Evolutionary conservation across 2,329 filamentous ascomycete genomes (phyloP).

Genomic region (Sarocladium strictum): DNA sequence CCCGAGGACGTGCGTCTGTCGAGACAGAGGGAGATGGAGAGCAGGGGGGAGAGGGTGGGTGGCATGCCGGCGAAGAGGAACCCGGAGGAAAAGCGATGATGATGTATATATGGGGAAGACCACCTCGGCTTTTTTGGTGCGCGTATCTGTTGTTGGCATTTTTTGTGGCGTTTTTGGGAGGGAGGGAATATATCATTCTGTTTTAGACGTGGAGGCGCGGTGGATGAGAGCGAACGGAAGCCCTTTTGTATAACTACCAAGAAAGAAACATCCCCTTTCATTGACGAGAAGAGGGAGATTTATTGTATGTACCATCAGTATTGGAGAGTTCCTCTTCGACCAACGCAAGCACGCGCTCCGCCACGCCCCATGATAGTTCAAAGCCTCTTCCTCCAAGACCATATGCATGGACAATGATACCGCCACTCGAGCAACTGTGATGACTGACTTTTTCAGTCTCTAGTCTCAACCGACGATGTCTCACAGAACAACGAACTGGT

Average conservation of each 20-base stretch:
- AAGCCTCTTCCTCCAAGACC: slow-evolving; percentile 51
- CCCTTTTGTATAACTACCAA: slow-evolving; percentile 7
- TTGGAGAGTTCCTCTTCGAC: neutral
- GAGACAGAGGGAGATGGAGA: slow-evolving; percentile 45
- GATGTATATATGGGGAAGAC: too few relatives aligned
- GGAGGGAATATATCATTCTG: neutral
- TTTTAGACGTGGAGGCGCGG: neutral
- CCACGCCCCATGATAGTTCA: slow-evolving; percentile 53
- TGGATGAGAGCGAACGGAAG: slow-evolving; percentile 2
- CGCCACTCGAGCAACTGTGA: neutral
- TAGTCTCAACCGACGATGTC: slow-evolving; percentile 43
- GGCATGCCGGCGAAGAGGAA: slow-evolving; percentile 44
- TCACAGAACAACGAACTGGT: slow-evolving; percentile 27
- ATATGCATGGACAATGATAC: slow-evolving; percentile 44
- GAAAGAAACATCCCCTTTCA: neutral
- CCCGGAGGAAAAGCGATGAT: slow-evolving; percentile 23
- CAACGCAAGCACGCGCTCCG: slow-evolving; percentile 22
- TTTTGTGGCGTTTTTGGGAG: neutral
- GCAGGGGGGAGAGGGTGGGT: slow-evolving; percentile 49
- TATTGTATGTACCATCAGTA: neutral
- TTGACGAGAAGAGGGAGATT: neutral
- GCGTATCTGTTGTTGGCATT: slow-evolving; percentile 1
- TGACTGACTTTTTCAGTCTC: slow-evolving; percentile 36
- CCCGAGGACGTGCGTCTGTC: slow-evolving; percentile 49
- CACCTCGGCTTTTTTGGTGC: neutral